These are phyloP conservation scores for Ananas comosus DNA, from an alignment of 176 grass and related monocot species.

Conservation along the genomic window DNA sequence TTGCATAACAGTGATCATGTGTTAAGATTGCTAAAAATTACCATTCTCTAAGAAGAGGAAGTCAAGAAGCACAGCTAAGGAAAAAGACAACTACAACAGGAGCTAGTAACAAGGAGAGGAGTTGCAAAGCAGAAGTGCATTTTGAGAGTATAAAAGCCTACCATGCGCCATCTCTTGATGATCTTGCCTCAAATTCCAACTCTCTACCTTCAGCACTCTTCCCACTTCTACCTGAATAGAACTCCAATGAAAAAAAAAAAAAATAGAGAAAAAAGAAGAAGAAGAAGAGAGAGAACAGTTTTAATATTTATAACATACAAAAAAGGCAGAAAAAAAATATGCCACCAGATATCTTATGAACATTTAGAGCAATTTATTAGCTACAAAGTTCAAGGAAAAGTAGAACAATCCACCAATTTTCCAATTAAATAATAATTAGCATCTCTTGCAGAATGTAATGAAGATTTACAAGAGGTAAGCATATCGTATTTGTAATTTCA, in stretches of 20 bases:
- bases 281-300: constrained; percentile 9
- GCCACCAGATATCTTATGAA: too few species aligned
- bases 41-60: too few species aligned
- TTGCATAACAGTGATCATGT: too few species aligned
- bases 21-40: too few species aligned
- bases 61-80: too few species aligned
- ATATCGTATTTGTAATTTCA: background rate
- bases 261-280: constrained; percentile 1
- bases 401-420: too few species aligned
- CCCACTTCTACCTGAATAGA: constrained; percentile 41
- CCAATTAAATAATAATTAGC: too few species aligned
- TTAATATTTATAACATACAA: constrained; percentile 9
- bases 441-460: too few species aligned
- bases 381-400: too few species aligned
- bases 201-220: constrained; percentile 39
- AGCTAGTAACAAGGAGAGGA: constrained; percentile 4
- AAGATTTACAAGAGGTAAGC: too few species aligned
- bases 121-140: background rate
- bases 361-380: too few species aligned
- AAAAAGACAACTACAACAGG: background rate
- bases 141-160: constrained; percentile 28
- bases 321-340: background rate
- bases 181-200: constrained; percentile 90
- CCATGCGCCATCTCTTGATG: constrained; percentile 79
- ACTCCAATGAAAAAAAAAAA: background rate